These are phyloP conservation scores for Neonectria punicea DNA, from an alignment of 2,329 filamentous ascomycete genomes.

Conservation along the genomic window DNA sequence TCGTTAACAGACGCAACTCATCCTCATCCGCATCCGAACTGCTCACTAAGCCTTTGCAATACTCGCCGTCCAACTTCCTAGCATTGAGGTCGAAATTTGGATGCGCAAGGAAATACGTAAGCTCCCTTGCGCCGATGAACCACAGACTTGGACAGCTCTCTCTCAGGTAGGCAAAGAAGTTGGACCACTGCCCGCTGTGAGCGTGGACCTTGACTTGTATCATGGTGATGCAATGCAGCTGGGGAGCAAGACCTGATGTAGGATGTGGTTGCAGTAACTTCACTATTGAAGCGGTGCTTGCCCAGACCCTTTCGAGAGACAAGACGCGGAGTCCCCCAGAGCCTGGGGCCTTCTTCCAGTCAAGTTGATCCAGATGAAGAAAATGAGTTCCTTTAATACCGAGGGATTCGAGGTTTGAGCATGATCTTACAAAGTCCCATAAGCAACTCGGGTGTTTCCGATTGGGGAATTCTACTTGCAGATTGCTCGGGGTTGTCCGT, in stretches of 20 bases:
- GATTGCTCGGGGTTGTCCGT: background rate
- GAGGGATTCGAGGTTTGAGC: conserved; percentile 8
- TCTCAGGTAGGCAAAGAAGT: background rate
- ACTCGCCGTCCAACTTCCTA: background rate
- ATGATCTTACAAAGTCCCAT: conserved; percentile 8
- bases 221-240: background rate
- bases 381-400: background rate
- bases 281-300: background rate
- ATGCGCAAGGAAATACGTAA: background rate
- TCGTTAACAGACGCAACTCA: background rate
- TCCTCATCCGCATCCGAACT: background rate
- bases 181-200: background rate
- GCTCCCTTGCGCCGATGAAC: background rate
- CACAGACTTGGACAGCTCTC: background rate
- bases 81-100: background rate
- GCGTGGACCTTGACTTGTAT: background rate
- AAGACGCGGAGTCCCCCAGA: background rate
- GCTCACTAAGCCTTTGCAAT: too few species aligned
- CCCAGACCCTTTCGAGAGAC: background rate
- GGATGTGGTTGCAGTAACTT: background rate
- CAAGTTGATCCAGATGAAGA: conserved; percentile 1
- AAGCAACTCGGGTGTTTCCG: background rate
- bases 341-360: background rate
- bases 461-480: conserved; percentile 3
- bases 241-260: background rate